Evolutionary conservation across 441 rosid species (phyloP).

Genomic region (Dalechampia spathulata): DNA sequence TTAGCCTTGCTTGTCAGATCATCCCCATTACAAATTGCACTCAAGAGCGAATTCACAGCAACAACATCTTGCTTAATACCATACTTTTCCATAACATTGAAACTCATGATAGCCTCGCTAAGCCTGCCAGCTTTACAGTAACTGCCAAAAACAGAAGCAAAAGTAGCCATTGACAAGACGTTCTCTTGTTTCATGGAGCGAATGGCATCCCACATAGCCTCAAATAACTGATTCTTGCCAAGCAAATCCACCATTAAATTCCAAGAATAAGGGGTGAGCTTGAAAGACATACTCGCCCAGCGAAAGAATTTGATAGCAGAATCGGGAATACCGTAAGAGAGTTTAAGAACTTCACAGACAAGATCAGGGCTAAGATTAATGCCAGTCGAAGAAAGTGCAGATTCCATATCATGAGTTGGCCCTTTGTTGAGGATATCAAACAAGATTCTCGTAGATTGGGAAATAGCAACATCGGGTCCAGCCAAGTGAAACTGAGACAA

Average conservation of each 20-base stretch:
- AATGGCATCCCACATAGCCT: slow-evolving; percentile 53
- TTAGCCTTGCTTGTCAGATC: slow-evolving; percentile 28
- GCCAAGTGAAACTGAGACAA: slow-evolving; percentile 7
- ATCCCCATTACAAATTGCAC: slow-evolving; percentile 36
- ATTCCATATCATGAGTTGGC: slow-evolving; percentile 28
- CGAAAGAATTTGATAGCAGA: slow-evolving; percentile 47
- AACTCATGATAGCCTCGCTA: slow-evolving; percentile 42
- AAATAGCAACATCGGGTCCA: slow-evolving; percentile 15
- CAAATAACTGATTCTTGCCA: slow-evolving; percentile 42
- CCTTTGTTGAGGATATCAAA: slow-evolving; percentile 27
- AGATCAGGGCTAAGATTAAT: slow-evolving; percentile 27
- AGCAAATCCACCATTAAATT: slow-evolving; percentile 54
- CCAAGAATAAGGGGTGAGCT: slow-evolving; percentile 36
- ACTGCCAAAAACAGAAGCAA: slow-evolving; percentile 38
- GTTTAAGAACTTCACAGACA: slow-evolving; percentile 38
- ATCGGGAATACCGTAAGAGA: slow-evolving; percentile 30
- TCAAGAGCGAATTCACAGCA: slow-evolving; percentile 46
- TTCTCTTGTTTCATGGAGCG: slow-evolving; percentile 45
- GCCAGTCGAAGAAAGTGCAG: slow-evolving; percentile 30
- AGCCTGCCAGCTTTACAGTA: slow-evolving; percentile 34
- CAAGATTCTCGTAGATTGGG: slow-evolving; percentile 25
- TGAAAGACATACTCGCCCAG: slow-evolving; percentile 33
- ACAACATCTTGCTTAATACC: slow-evolving; percentile 34
- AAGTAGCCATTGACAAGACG: slow-evolving; percentile 26
- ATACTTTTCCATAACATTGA: slow-evolving; percentile 47